Conservation (phyloP, 805 yeast genomes). For the Schwanniomyces yamadae region DNA sequence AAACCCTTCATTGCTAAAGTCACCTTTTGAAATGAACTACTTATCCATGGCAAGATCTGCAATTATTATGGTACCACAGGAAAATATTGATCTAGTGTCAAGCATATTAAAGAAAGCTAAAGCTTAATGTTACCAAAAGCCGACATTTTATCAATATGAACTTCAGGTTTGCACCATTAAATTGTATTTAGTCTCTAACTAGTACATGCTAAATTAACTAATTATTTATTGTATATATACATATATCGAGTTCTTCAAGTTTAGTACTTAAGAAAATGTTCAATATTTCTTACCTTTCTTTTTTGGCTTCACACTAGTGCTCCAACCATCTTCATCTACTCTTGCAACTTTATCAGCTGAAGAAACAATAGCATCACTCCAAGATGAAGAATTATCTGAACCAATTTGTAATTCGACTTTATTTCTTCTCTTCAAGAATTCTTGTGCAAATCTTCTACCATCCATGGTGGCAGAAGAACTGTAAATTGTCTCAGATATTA, state of each 20-base stretch:
- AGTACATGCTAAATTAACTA: conserved; percentile 1
- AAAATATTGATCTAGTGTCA: conserved; percentile 37
- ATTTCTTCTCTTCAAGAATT: conserved; percentile 76
- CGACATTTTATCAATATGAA: no score
- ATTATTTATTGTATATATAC: no score
- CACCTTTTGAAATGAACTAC: conserved; percentile 52
- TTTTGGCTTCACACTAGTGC: conserved; percentile 39
- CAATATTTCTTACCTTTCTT: conserved; percentile 35
- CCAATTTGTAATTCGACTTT: conserved; percentile 58
- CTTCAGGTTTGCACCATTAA: not conserved
- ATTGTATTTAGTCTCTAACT: not conserved
- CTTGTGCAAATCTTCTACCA: conserved; percentile 91
- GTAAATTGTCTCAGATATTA: conserved; percentile 89
- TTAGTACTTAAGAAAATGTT: not conserved
- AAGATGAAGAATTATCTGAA: conserved; percentile 49
- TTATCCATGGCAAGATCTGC: conserved; percentile 61
- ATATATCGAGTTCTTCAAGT: no score
- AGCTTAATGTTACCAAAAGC: conserved; percentile 2
- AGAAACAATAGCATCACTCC: conserved; percentile 68
- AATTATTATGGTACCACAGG: conserved; percentile 57
- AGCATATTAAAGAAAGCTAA: conserved; percentile 16
- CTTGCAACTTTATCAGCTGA: conserved; percentile 37
- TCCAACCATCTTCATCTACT: conserved; percentile 49
- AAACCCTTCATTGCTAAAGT: conserved; percentile 12
- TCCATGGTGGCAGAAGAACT: conserved; percentile 88